Evolutionary conservation across 495 filamentous ascomycete species (phyloP).

Genomic region (Penicillium egyptiacum): DNA sequence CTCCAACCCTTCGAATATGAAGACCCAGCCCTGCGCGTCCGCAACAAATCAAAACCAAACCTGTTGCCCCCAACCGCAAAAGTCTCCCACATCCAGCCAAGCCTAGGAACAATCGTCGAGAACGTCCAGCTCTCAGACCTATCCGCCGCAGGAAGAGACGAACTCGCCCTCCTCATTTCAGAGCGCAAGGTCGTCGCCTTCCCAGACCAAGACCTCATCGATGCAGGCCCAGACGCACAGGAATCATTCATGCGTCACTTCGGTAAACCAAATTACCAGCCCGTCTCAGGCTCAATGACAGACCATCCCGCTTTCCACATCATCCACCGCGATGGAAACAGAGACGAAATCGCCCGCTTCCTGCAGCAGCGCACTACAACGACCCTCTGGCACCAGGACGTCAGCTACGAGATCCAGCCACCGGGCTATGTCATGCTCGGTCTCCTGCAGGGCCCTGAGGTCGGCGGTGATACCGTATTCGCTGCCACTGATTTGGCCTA

Average conservation of each 20-base stretch:
- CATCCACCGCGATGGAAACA: constrained; percentile 60
- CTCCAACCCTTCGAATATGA: constrained; percentile 58
- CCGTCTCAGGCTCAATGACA: constrained; percentile 53
- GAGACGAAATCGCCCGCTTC: constrained; percentile 55
- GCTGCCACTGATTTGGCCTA: constrained; percentile 74
- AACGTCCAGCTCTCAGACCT: constrained; percentile 71
- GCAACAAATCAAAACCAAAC: constrained; percentile 57
- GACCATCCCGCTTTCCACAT: constrained; percentile 59
- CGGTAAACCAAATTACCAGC: constrained; percentile 61
- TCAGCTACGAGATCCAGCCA: constrained; percentile 60
- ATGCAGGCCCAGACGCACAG: constrained; percentile 64
- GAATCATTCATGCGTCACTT: constrained; percentile 57
- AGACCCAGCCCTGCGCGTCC: constrained; percentile 57
- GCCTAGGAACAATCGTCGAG: constrained; percentile 69
- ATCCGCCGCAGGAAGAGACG: constrained; percentile 69
- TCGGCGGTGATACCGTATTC: constrained; percentile 78
- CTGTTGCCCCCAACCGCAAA: constrained; percentile 49
- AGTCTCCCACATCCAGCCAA: constrained; percentile 65
- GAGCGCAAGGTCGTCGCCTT: constrained; percentile 79
- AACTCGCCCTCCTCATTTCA: constrained; percentile 72
- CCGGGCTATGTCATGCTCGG: constrained; percentile 60
- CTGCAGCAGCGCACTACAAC: constrained; percentile 55
- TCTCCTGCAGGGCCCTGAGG: constrained; percentile 55
- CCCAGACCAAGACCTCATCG: constrained; percentile 68
- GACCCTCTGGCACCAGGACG: constrained; percentile 61